Percentiles rank a stretch among this genome's conserved stretches.
These are phyloP conservation scores for Pichia deserticola DNA, from an alignment of 805 yeast species.

Conservation along the genomic window DNA sequence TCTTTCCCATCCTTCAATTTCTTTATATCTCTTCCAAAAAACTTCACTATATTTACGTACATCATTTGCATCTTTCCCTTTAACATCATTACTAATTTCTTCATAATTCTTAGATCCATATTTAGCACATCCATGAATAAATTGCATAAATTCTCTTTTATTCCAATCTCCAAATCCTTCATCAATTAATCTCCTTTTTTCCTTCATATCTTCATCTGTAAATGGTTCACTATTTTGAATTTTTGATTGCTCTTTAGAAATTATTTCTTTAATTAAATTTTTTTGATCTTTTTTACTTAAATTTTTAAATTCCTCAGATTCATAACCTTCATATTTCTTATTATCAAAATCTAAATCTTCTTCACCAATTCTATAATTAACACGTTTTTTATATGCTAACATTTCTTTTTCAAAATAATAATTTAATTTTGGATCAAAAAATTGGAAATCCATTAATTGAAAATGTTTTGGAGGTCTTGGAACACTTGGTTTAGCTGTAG, in stretches of 20 bases:
- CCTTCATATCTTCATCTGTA: constrained; percentile 51
- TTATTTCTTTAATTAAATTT: constrained; percentile 26
- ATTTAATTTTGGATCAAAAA: constrained; percentile 49
- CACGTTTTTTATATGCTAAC: constrained; percentile 51
- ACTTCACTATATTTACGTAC: constrained; percentile 49
- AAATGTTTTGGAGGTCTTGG: constrained; percentile 60
- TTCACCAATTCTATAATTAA: constrained; percentile 50
- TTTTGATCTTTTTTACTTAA: constrained; percentile 19
- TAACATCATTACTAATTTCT: constrained; percentile 47
- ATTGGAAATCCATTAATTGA: constrained; percentile 66
- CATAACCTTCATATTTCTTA: constrained; percentile 19
- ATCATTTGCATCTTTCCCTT: constrained; percentile 51
- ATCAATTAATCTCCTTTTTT: constrained; percentile 45
- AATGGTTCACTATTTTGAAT: constrained; percentile 52
- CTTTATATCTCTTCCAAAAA: constrained; percentile 56
- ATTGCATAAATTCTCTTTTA: constrained; percentile 66
- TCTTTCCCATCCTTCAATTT: constrained; percentile 65
- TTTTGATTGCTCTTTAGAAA: constrained; percentile 43
- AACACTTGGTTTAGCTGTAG: constrained; percentile 33
- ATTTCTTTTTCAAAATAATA: constrained; percentile 58
- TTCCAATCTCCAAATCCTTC: constrained; percentile 65
- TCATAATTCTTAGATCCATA: constrained; percentile 49
- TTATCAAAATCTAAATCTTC: constrained; percentile 46
- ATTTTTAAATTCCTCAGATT: constrained; percentile 26
- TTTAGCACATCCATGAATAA: constrained; percentile 61